Evolutionary conservation across 768 basidiomycete genomes (phyloP), one percentile per base, ranked within the genome.

Genomic region (Rhizopogon salebrosus): DNA sequence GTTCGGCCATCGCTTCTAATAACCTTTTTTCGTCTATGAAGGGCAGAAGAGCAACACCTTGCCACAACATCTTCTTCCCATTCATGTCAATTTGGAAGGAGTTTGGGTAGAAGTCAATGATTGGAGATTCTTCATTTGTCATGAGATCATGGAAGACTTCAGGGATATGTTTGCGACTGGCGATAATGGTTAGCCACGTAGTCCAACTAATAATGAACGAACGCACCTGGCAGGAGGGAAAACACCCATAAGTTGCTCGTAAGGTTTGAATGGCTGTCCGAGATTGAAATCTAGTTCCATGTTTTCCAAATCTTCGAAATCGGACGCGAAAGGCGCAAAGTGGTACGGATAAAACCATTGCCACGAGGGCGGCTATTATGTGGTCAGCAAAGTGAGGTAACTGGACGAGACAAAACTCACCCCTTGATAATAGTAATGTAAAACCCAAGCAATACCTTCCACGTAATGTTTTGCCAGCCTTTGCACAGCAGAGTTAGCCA

Each of bases 271-370:
- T 3, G 97, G 97, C 54, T 83, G 78, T 6, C 94, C 92, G 23
- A 83, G 64, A 4, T 80, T 79, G 63, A 98, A 98, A 35, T 75
- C 69, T 64, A 98, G 84, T 35, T 92, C 73, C 82, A 95, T 83
- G 57, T 83, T 76, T 34, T 78, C 80, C 42, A 95, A 75, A 41
- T 89, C 85, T 52, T 80, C 79, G 59, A 98, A 98, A 68, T 99
- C 97, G 55, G 87, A 85, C 7, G 97, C 97, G 67, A 99, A 99
- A 1, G 97, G 97, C 11, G 97, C 92, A 67, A 97, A 99, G 70
- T 99, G 97, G 63, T 89, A 95, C 1, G 97, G 97, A 68, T 98
- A 98, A 72, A 88, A 99, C 97, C 97, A 99, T 63, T 94, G 84
- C 95, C 95, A 98, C 3, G 95, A 97, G 3, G 91, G 89, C 7